Base-by-base conservation (phyloP, 768 basidiomycete species). In the Pluteus cervinus region DNA sequence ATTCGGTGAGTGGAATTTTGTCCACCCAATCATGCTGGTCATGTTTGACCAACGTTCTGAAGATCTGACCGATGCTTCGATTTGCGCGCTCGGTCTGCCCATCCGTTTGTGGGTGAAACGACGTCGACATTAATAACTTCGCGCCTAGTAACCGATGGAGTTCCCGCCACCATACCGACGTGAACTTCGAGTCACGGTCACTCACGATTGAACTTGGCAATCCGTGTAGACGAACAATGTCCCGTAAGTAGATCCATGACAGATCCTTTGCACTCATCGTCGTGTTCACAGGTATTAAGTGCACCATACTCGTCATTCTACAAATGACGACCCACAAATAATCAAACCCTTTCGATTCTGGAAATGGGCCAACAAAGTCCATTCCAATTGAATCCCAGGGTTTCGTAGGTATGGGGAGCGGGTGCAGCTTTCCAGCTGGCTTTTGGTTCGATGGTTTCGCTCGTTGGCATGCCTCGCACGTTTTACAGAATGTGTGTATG, bases 41-140 rank as follows among this genome's bases (percentile, higher is more conserved):
- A 1, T 52, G 48, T 0, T 33, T 9, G 0, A 63, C 43, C 0
- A 45, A 10, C 0, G 52, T 26, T 1, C 47, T 32, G 23, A 67
- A 49, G 4, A 65, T 62, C 37, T 66, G 60, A 1, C 43, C 48
- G 1, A 67, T 40, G 12, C 33, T 48, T 0, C 51, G 28, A 25
- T 59, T 66, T 0, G 47, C 52, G 7, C 52, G 38, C 45, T 58
- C 52, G 0, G 54, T 48, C 15, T 52, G 54, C 0, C 63, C 60
- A 43, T 68, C 63, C 1, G 61, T 69, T 34, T 69, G 62, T 0
- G 63, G 66, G 36, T 69, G 68, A 39, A 60, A 69, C 0, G 62
- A 59, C 5, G 51, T 63, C 3, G 51, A 67, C 56, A 68, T 58
- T 0, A 51, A 32, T 0, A 66, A 45, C 20, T 55, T 51, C 1